phyloP scores from a whole-genome alignment of 2,329 filamentous ascomycete genomes.

The Apiospora koreana region DNA sequence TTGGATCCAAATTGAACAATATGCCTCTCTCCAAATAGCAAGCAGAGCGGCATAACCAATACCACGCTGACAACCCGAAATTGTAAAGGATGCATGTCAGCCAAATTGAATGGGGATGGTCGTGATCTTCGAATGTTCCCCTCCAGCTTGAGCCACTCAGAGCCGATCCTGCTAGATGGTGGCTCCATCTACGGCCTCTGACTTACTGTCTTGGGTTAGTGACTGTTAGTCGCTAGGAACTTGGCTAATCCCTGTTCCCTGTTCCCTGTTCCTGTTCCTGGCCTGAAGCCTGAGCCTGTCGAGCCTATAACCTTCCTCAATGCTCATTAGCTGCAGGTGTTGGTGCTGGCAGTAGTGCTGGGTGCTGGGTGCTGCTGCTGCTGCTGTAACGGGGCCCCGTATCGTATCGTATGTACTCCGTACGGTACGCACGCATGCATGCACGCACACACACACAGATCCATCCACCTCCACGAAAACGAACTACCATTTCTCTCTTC shows the following conservation, averaged over 20 bases:
- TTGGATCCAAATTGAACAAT: background rate
- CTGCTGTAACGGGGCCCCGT: background rate
- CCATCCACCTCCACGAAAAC: background rate
- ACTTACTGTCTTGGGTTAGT: background rate
- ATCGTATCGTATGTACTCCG: background rate
- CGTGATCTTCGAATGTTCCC: slow-evolving; percentile 7
- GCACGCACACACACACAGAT: background rate
- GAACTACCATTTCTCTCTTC: slow-evolving; percentile 1
- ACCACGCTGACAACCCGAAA: background rate
- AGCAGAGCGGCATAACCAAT: background rate
- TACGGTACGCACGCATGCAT: too few species aligned
- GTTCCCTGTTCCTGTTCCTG: background rate
- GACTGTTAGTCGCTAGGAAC: background rate
- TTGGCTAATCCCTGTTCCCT: background rate
- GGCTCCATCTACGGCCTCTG: background rate
- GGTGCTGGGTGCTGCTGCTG: too few species aligned
- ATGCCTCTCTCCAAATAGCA: background rate
- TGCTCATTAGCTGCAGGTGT: background rate
- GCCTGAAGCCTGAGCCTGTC: background rate
- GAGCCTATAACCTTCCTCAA: too few species aligned
- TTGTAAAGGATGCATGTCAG: slow-evolving; percentile 2
- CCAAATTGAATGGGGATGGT: slow-evolving; percentile 1
- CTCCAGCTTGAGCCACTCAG: slow-evolving; percentile 3
- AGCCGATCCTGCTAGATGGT: background rate
- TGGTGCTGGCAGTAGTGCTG: background rate